Evolutionary conservation across 345 rosid genomes (phyloP), one percentile per base, ranked within the genome.

Genomic region (Melaleuca quinquenervia): DNA sequence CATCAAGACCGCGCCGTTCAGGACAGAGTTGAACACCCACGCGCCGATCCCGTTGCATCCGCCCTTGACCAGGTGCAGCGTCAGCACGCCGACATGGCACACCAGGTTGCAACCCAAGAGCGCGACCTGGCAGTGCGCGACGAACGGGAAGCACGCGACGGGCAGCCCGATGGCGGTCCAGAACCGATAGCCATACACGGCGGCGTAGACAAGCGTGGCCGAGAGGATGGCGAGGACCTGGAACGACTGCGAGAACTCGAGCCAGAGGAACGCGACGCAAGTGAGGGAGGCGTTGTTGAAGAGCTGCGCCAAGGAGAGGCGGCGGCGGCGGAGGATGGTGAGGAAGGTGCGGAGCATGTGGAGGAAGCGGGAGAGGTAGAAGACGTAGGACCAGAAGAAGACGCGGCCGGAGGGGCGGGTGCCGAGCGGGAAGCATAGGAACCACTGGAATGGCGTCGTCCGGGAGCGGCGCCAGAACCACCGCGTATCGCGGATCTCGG

Each of bases 41-140:
- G 98, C 98, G 3, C 98, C 96, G 49, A 97, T 92, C 10, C 98
- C 98, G 58, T 97, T 95, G 86, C 98, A 97, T n/a, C 99, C 98
- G 11, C 98, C 99, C 89, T 94, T 94, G 88, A 91, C 85, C 50
- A 97, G 84, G 88, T 97, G 99, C 16, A 96, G 90, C 82, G 91
- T 56, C 6, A 96, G 86, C 41, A 97, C 98, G 9, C 96, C 96
- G 13, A 97, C 89, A 86, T 97, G 99, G 91, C 98, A 93, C n/a
- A 91, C 87, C 85, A 96, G 82, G 82, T 96, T 93, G 83, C 98
- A 95, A 3, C 92, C 95, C 84, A 96, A 50, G 74, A 93, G 27
- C 51, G 90, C 91, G 22, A 93, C 91, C 89, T 93, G 96, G 83
- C 96, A 94, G 85, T 91, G 94, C 84, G 89, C 91, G 22, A 95